Evolutionary conservation across 345 rosid species (phyloP), one percentile per base, ranked within the genome.

Genomic region (Populus davidiana): DNA sequence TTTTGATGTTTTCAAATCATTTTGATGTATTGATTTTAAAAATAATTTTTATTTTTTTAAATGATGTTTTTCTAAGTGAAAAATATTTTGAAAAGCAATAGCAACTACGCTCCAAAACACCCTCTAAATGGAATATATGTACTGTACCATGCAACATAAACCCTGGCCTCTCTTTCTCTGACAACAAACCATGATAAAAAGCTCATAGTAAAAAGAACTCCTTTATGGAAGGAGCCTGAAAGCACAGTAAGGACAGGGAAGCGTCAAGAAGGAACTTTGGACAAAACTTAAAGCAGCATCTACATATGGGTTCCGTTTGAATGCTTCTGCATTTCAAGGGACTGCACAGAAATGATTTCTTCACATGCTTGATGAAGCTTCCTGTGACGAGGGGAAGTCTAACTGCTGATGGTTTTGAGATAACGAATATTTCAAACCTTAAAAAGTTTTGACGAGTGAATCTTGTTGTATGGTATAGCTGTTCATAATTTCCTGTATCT

Each of bases 251-350:
- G n/a, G n/a, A n/a, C n/a, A n/a, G n/a, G n/a, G n/a, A n/a, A n/a
- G n/a, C 87, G 79, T 75, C 92, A 95, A 95, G 90, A 95, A 85
- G 86, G 99, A 95, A 84, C 65, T 95, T 43, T 92, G 99, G 99
- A 92, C 96, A 7, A 95, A 80, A 82, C 93, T 95, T 72, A 97
- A 95, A 84, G 96, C 96, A 50, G 94, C 95, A 47, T 83, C 98
- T 20, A 66, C 81, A 41, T 73, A 11, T 18, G 90, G 76, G 1
- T 43, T 75, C 68, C 79, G n/a, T 21, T 74, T 82, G 38, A 78
- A 85, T 52, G 76, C 81, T 44, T 81, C 80, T 47, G 77, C 84
- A 1, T 20, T 59, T 13, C 85, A 61, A 70, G 82, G 80, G 66
- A 83, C 83, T 35, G 77, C 83, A 25, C 82, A 62, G 77, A 92